phyloP scores from a whole-genome alignment of 345 rosid species.

The Eucalyptus guilfoylei region DNA sequence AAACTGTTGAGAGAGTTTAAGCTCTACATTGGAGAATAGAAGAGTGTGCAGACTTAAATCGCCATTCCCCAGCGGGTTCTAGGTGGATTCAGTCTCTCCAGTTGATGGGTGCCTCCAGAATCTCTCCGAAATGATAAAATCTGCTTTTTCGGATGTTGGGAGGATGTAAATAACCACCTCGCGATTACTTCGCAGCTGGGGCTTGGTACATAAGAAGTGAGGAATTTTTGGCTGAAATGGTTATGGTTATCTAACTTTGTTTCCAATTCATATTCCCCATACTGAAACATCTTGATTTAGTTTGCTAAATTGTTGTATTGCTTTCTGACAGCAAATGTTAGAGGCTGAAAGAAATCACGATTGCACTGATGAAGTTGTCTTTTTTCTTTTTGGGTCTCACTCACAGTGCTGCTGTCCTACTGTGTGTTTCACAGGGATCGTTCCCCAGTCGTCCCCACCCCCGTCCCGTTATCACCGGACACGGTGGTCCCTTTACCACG shows the following conservation, averaged over 20 bases:
- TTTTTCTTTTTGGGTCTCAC: neutral
- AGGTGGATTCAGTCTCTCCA: neutral
- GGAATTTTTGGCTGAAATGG: neutral
- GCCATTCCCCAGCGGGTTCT: neutral
- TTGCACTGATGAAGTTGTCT: neutral
- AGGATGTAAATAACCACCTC: neutral
- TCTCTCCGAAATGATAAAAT: neutral
- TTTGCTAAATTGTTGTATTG: neutral
- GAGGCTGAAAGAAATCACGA: neutral
- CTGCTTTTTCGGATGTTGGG: neutral
- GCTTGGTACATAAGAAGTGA: neutral
- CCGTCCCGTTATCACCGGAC: rapidly evolving
- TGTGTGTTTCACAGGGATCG: neutral
- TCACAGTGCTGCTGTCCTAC: neutral
- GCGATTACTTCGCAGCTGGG: neutral
- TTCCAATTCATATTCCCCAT: neutral
- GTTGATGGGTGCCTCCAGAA: neutral
- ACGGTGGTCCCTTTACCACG: rapidly evolving
- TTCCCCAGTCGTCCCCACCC: neutral
- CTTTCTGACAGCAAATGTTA: neutral
- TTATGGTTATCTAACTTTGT: neutral
- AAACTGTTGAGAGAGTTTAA: rapidly evolving
- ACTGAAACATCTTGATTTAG: neutral
- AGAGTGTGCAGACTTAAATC: neutral
- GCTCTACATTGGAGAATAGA: neutral